Evolutionary conservation across 2,329 filamentous ascomycete genomes (phyloP), one percentile per base, ranked within the genome.

Genomic region (Magnaporthiopsis rhizophila): DNA sequence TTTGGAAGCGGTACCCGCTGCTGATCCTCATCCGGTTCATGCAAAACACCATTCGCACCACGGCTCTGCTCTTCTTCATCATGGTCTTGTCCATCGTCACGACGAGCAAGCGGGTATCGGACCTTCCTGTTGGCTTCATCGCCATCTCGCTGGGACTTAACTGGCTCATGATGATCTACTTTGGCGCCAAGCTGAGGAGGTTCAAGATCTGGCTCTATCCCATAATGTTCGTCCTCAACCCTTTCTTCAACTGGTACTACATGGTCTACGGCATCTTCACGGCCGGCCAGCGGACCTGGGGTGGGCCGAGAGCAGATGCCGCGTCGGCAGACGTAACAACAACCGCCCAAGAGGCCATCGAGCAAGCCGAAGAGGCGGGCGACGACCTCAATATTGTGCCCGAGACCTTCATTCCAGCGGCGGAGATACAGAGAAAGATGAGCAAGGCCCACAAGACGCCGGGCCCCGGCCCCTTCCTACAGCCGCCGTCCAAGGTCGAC

Each of bases 261-360:
- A 97, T 97, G 90, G 89, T 97, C 2, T 97, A 97, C 74, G 93
- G 92, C 59, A 96, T 97, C 69, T 95, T 96, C 76, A 97, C 94
- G 0, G 92, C 93, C 36, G 92, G 93, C 26, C 92, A 97, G 74
- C 85, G 94, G 68, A 98, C 94, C 1, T 99, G 95, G 94, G 94
- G 94, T 69, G 94, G 94, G 0, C 95, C 94, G 13, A 86, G 94
- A 71, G 92, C 92, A 1, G 94, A 98, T 75, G 93, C 93, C 0
- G 91, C 90, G 36, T 83, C 87, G 57, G 93, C 93, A 3, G 89
- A 96, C 73, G 80, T 83, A 15, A 79, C 86, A 65, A 95, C 88
- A 0, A 92, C 90, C 0, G 88, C 91, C 1, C 88, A 90, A 69
- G 84, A 96, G 75, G 94, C 89, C n/a, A 90, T 92, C 64, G 91